Conservation (phyloP, 208 protist genomes). For the Angomonas ambiguus region DNA sequence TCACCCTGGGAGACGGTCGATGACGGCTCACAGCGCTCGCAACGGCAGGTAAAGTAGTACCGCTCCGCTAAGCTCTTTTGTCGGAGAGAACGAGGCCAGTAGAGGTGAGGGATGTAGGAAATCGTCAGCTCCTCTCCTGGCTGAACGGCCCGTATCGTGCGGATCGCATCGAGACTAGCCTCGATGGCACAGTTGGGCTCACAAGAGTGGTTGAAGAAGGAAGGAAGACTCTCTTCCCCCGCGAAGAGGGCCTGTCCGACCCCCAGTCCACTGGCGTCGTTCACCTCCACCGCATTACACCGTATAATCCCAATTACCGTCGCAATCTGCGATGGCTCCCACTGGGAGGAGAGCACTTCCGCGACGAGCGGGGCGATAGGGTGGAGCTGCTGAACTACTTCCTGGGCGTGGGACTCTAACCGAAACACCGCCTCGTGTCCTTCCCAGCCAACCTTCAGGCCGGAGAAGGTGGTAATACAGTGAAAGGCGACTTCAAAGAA, state of each 20-base stretch:
- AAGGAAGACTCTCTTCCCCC: constrained; percentile 13
- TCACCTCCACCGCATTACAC: constrained; percentile 77
- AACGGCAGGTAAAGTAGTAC: constrained; percentile 81
- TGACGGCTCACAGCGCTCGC: constrained; percentile 41
- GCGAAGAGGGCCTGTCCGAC: constrained; percentile 55
- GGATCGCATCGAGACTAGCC: constrained; percentile 27
- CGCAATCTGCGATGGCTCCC: constrained; percentile 15
- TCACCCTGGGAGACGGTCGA: neutral
- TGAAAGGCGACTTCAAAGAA: constrained; percentile 69
- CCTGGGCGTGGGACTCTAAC: constrained; percentile 51
- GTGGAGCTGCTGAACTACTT: constrained; percentile 52
- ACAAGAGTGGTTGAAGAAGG: constrained; percentile 86
- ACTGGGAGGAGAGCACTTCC: constrained; percentile 35
- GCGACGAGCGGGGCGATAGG: constrained; percentile 41
- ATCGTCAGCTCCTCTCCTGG: constrained; percentile 76
- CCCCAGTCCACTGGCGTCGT: constrained; percentile 50
- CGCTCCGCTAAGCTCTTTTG: constrained; percentile 42
- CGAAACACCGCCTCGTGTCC: constrained; percentile 42
- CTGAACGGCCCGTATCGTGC: constrained; percentile 51
- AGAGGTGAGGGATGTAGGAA: constrained; percentile 83
- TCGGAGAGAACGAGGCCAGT: constrained; percentile 70
- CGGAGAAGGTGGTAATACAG: constrained; percentile 68
- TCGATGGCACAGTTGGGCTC: constrained; percentile 77
- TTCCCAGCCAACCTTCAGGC: constrained; percentile 19
- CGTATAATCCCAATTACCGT: constrained; percentile 61